phyloP scores from a whole-genome alignment of 148 eudicot species.

The Beta vulgaris region DNA sequence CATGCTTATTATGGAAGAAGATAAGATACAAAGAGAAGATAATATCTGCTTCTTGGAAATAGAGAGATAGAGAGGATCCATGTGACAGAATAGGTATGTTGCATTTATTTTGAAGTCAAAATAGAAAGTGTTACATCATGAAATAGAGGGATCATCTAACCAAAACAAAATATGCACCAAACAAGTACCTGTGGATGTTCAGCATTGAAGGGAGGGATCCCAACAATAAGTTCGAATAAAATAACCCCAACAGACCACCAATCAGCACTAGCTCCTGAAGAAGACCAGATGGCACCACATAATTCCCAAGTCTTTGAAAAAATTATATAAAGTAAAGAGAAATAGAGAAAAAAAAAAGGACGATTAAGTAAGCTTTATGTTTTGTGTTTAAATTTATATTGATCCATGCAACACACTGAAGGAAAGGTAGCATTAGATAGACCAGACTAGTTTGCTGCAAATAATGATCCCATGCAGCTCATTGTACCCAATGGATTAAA shows the following conservation, averaged over 20 bases:
- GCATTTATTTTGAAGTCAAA: too few species aligned
- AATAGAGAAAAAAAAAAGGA: neutral
- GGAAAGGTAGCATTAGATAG: neutral
- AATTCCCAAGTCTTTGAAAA: neutral
- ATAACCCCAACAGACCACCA: conserved; percentile 99
- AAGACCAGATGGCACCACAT: conserved; percentile 18
- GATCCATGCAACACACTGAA: neutral
- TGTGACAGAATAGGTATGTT: too few species aligned
- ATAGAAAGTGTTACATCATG: too few species aligned
- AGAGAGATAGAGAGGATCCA: too few species aligned
- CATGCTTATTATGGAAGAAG: too few species aligned
- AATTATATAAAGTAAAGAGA: neutral
- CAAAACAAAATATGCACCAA: neutral
- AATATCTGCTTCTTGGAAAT: too few species aligned
- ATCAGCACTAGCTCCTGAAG: conserved; percentile 84
- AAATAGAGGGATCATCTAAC: neutral
- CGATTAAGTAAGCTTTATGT: neutral
- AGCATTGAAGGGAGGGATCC: conserved; percentile 98
- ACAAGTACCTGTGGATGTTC: conserved; percentile 92
- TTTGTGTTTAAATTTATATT: too few species aligned
- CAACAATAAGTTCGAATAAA: conserved; percentile 90
- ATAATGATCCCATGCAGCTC: neutral
- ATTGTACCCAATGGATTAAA: neutral
- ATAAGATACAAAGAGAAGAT: too few species aligned
- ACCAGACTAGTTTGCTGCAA: neutral